phyloP scores from a whole-genome alignment of 345 rosid genomes.

The Euclidium syriacum region DNA sequence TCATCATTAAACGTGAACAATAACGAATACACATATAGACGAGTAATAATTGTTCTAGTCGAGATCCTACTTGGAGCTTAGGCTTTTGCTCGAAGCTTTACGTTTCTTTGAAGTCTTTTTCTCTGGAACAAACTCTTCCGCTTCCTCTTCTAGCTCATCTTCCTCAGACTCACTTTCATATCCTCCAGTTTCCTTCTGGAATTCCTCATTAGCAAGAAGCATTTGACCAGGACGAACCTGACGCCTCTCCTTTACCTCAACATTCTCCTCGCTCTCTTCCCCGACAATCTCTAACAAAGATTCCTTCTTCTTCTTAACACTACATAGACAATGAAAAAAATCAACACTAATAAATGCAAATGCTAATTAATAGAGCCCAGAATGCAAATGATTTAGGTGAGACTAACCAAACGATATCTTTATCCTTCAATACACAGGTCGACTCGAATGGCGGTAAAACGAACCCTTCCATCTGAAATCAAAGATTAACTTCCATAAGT shows the following conservation, averaged over 20 bases:
- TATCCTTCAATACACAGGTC: conserved; percentile 64
- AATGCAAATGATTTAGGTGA: neutral
- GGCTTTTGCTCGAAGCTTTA: conserved; percentile 53
- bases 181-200: conserved; percentile 56
- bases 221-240: conserved; percentile 28
- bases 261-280: conserved; percentile 30
- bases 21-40: neutral
- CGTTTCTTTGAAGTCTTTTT: conserved; percentile 57
- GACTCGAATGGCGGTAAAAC: conserved; percentile 83
- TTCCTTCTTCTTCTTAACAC: conserved; percentile 57
- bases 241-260: conserved; percentile 37
- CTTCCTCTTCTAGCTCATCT: conserved; percentile 29
- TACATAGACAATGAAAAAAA: conserved; percentile 20
- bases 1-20: conserved; percentile 7
- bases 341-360: neutral
- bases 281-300: conserved; percentile 24
- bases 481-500: neutral
- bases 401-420: conserved; percentile 69
- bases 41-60: neutral
- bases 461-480: conserved; percentile 89
- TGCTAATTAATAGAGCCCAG: neutral
- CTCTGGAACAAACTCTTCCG: conserved; percentile 31
- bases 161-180: conserved; percentile 61
- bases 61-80: conserved; percentile 55
- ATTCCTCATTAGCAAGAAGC: conserved; percentile 67